Base-by-base conservation (phyloP, 306 rosid species). In the Dalbergia cochinchinensis region DNA sequence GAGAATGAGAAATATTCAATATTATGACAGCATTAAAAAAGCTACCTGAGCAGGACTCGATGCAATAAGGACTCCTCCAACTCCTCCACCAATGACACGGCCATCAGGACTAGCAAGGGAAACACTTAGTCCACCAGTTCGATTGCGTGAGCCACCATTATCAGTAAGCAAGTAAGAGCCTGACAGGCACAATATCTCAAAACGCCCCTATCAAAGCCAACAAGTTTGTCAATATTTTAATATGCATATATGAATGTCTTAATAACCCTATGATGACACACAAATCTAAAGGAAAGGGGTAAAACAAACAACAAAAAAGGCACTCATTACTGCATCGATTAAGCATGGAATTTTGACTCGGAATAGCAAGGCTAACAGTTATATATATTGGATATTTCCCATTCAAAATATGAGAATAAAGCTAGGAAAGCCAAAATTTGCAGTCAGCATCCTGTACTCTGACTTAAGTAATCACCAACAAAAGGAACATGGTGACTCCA, bases 21-120 rank as follows among this genome's bases (percentile, higher is more conserved):
- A 54, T 54, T 16, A 22, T 13, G 65, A 61, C 53, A 83, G 80
- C 64, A 34, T 15, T 16, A 47, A 47, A 68, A 60, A 42, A 66
- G 79, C 44, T 83, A 93, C 98, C 98, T 93, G 98, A 76, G 91
- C 97, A 11, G 94, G 94, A 53, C 92, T 85, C 76, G 98, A 94
- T 13, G 98, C 98, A 57, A 91, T 82, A 35, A 93, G 98, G 77
- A 88, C 71, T 73, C 97, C 98, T 5, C 93, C 93, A 16, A 93
- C 88, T 59, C 94, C 93, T 4, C 98, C 98, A 26, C 98, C 98
- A 13, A 93, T 74, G 73, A 93, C 91, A 35, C 89, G 87, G 16
- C 98, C 98, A 58, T 93, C 98, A 57, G 98, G 92, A 80, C 94
- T 91, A 16, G 98, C 98, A 78, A 93, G 98, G 81, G 98, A 87